These are phyloP conservation scores for Erythrophleum fordii DNA, from an alignment of 306 rosid genomes.

Conservation along the genomic window DNA sequence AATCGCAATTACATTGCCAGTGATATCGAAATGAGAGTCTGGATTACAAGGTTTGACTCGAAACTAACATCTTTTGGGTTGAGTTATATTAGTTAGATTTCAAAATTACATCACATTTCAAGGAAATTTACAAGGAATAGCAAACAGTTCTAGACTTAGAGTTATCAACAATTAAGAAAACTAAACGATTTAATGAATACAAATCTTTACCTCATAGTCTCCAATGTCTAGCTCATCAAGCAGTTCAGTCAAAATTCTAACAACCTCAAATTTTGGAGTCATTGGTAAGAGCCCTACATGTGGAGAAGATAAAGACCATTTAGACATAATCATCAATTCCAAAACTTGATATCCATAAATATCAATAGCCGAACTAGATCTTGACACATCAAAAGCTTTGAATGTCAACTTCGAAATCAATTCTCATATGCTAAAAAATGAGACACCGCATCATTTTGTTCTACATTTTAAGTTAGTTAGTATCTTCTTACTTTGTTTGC, in stretches of 20 bases:
- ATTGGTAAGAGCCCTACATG: too few relatives aligned
- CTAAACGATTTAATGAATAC: constrained; percentile 19
- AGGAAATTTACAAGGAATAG: neutral
- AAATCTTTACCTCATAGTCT: constrained; percentile 76
- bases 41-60: constrained; percentile 25
- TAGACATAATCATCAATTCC: too few relatives aligned
- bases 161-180: constrained; percentile 7
- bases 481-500: too few relatives aligned
- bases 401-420: too few relatives aligned
- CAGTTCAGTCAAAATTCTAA: constrained; percentile 83
- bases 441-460: too few relatives aligned
- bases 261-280: constrained; percentile 92
- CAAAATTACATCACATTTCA: neutral
- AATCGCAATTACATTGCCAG: constrained; percentile 7
- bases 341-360: too few relatives aligned
- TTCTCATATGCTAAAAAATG: too few relatives aligned
- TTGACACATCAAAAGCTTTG: too few relatives aligned
- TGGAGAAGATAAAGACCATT: too few relatives aligned
- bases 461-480: too few relatives aligned
- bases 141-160: constrained; percentile 1
- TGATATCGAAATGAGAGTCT: constrained; percentile 24
- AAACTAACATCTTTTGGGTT: constrained; percentile 2
- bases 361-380: too few relatives aligned
- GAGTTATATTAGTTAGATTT: constrained; percentile 12
- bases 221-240: constrained; percentile 88